Conservation (phyloP, 805 yeast genomes). For the Saccharomyces jurei region DNA sequence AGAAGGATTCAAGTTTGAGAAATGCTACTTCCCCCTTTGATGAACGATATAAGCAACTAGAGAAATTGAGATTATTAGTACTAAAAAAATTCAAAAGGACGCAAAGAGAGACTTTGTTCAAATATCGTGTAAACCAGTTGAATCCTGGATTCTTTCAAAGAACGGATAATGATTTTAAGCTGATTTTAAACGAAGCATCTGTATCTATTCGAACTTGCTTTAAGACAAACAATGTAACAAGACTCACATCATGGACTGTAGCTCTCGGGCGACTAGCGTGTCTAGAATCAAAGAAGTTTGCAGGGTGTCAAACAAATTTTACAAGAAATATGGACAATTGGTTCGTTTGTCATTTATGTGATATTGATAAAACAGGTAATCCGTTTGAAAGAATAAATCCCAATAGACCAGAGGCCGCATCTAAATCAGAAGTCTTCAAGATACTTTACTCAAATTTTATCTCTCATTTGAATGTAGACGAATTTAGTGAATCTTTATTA, state of each 20-base stretch:
- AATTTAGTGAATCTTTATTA: constrained; percentile 25
- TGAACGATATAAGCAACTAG: constrained; percentile 14
- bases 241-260: constrained; percentile 13
- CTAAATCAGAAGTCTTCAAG: constrained; percentile 17
- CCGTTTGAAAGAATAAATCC: constrained; percentile 16
- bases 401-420: constrained; percentile 25
- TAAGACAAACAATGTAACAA: constrained; percentile 11
- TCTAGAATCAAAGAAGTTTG: constrained; percentile 6
- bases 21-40: constrained; percentile 9
- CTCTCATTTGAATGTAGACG: constrained; percentile 15
- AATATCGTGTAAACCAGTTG: constrained; percentile 4
- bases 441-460: constrained; percentile 24
- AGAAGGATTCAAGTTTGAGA: background rate
- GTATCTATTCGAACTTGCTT: constrained; percentile 11
- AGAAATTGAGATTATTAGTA: constrained; percentile 14
- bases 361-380: constrained; percentile 10
- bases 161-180: constrained; percentile 1
- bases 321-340: constrained; percentile 2
- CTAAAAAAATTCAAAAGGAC: constrained; percentile 3
- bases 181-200: constrained; percentile 12
- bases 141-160: constrained; percentile 9
- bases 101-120: constrained; percentile 1
- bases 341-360: constrained; percentile 19
- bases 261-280: constrained; percentile 20
- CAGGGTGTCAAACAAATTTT: background rate